Base-by-base conservation (phyloP, 192 early-diverging fungal species). In the Allomyces macrogynus region DNA sequence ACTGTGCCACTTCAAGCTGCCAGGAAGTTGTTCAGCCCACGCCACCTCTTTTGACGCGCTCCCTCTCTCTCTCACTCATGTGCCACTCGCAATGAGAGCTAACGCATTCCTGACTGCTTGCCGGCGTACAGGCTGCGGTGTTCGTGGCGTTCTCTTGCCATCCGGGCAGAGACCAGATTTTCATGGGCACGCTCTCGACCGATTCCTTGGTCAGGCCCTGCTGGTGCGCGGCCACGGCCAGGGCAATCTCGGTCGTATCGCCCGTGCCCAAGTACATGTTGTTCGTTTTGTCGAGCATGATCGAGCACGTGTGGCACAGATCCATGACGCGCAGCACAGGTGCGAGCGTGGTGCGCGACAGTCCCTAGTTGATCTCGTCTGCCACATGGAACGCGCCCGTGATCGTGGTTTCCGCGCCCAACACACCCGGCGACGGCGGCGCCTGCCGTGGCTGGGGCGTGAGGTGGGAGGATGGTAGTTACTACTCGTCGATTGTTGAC, bases 201-300 rank as follows among this genome's bases (percentile, higher is more conserved):
- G 68, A 72, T 2, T 84, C 69, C 63, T 84, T 81, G 43, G 83
- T 70, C 61, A 92, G 82, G 0, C 89, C 86, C 22, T 84, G 82
- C 70, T 93, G 91, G 62, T 89, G 82, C 0, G 89, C 86, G 1
- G 90, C 89, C 62, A 89, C 83, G 4, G 87, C 78, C 74, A 97
- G 69, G 4, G 93, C 94, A 11, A 97, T 85, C 72, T 97, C 94
- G 23, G 94, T 97, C 7, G 94, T 85, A 75, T 97, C 94, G 43
- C 94, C 94, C 61, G 88, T 71, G 16, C 80, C 74, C 67, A 80
- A 88, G 79, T 85, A 92, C 1, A 74, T 72, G 5, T 70, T 75
- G 22, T 75, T 78, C 0, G 72, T 69, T 42, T 84, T 80, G 49
- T 68, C 71, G 7, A 78, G 78, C 40, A 94, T 76, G 16, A 79